These are phyloP conservation scores for Camellia oleifera DNA, from an alignment of 179 eudicot genomes.

Conservation along the genomic window DNA sequence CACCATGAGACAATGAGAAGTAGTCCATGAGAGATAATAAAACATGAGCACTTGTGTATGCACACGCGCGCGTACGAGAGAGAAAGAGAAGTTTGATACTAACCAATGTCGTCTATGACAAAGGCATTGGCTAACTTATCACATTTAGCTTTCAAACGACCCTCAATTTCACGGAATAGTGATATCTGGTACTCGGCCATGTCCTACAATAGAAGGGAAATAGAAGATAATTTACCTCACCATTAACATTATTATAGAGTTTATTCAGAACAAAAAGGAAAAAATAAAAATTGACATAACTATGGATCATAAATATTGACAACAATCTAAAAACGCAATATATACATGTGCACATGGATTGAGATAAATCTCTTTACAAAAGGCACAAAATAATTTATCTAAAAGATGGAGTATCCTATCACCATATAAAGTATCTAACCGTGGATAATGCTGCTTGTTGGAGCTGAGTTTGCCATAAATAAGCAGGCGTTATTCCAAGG, in stretches of 20 bases:
- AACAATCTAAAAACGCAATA: not conserved
- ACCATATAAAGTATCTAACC: slow-evolving; percentile 36
- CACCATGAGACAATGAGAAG: not conserved
- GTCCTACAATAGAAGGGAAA: slow-evolving; percentile 47
- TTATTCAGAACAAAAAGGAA: not conserved
- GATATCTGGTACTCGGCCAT: slow-evolving; percentile 76
- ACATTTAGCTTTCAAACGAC: slow-evolving; percentile 76
- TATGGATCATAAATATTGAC: not conserved
- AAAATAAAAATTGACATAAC: not conserved
- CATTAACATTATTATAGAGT: not conserved
- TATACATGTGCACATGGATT: not conserved
- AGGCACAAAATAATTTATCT: not conserved
- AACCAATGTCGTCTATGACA: slow-evolving; percentile 65
- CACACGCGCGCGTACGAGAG: not conserved
- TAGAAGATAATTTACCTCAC: not conserved
- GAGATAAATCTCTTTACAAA: not conserved
- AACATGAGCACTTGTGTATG: not conserved
- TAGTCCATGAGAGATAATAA: not conserved
- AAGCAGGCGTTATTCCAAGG: slow-evolving; percentile 82
- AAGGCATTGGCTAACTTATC: slow-evolving; percentile 74
- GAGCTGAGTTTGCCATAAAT: slow-evolving; percentile 87
- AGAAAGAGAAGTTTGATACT: slow-evolving; percentile 19
- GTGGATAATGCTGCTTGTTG: slow-evolving; percentile 59
- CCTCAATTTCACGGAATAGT: slow-evolving; percentile 73
- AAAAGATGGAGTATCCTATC: not conserved